These are phyloP conservation scores for Hypoxylon trugodes DNA, from an alignment of 495 filamentous ascomycete species.

Conservation along the genomic window DNA sequence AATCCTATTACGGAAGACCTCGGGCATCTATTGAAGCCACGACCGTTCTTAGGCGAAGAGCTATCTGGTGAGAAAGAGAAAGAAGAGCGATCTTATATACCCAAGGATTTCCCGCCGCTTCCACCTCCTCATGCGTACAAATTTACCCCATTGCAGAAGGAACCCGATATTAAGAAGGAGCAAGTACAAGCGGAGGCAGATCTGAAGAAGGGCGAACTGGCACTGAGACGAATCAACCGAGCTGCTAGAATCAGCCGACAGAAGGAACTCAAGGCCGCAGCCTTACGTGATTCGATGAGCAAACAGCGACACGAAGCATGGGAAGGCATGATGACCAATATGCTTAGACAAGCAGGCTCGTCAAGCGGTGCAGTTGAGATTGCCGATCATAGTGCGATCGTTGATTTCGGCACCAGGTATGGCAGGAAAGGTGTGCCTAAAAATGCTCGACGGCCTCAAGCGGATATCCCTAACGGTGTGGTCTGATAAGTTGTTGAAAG, in stretches of 20 bases:
- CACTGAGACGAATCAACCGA: constrained; percentile 53
- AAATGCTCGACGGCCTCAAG: constrained; percentile 21
- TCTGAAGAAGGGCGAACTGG: constrained; percentile 56
- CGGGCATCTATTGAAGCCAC: constrained; percentile 39
- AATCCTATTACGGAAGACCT: constrained; percentile 42
- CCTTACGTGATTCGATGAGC: constrained; percentile 45
- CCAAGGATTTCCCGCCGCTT: constrained; percentile 53
- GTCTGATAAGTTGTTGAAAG: neutral
- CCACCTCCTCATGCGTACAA: constrained; percentile 57
- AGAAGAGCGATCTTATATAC: constrained; percentile 51
- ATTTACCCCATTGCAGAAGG: constrained; percentile 49
- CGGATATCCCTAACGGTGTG: constrained; percentile 10
- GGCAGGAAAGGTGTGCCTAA: constrained; percentile 49
- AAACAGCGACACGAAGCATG: constrained; percentile 51
- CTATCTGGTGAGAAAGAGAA: constrained; percentile 55
- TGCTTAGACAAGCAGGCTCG: constrained; percentile 54
- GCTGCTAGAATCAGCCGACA: constrained; percentile 59
- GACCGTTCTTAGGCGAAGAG: constrained; percentile 50
- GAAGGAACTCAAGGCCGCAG: constrained; percentile 54
- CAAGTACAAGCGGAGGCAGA: constrained; percentile 54
- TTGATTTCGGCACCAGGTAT: constrained; percentile 50
- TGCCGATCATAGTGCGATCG: constrained; percentile 59
- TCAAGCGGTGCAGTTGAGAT: constrained; percentile 71
- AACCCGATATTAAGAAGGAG: constrained; percentile 49
- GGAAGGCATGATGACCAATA: constrained; percentile 53